phyloP scores from a whole-genome alignment of 2,329 filamentous ascomycete species.

The Pseudocercospora eumusae region DNA sequence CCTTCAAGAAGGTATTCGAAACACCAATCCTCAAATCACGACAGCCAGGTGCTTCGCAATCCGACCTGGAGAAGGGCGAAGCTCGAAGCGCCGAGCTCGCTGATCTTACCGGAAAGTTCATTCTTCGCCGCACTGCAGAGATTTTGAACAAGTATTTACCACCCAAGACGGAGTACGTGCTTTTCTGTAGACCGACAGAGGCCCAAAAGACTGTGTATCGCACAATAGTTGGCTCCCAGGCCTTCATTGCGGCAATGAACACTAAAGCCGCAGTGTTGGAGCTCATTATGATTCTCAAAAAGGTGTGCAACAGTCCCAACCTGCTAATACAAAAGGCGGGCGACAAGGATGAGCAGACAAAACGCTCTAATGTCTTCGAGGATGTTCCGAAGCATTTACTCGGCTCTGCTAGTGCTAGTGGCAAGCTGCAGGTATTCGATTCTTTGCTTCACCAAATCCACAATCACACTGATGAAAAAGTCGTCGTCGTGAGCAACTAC shows the following conservation, averaged over 20 bases:
- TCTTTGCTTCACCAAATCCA: constrained; percentile 63
- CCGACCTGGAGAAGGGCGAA: constrained; percentile 65
- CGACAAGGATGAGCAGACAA: constrained; percentile 45
- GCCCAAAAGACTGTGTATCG: constrained; percentile 64
- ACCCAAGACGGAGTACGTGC: constrained; percentile 66
- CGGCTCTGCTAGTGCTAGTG: constrained; percentile 59
- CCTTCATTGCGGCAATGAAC: constrained; percentile 63
- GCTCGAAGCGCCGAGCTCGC: constrained; percentile 63
- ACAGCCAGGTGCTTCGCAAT: constrained; percentile 62
- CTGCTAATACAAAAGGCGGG: constrained; percentile 54
- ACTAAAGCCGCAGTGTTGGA: constrained; percentile 65
- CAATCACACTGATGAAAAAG: constrained; percentile 65
- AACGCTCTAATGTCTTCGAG: constrained; percentile 33
- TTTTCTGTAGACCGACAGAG: constrained; percentile 65
- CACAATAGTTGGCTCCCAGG: constrained; percentile 63
- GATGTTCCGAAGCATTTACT: constrained; percentile 58
- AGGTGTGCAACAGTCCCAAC: constrained; percentile 71
- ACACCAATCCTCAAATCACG: constrained; percentile 63
- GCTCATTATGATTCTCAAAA: constrained; percentile 72
- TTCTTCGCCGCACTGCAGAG: constrained; percentile 66
- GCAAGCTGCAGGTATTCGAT: constrained; percentile 68
- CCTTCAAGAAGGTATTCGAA: constrained; percentile 66
- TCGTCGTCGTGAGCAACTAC: constrained; percentile 75
- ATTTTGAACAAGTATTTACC: constrained; percentile 67
- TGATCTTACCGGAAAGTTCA: constrained; percentile 63